phyloP scores from a whole-genome alignment of 116 monocot species.

The Cymodocea nodosa region DNA sequence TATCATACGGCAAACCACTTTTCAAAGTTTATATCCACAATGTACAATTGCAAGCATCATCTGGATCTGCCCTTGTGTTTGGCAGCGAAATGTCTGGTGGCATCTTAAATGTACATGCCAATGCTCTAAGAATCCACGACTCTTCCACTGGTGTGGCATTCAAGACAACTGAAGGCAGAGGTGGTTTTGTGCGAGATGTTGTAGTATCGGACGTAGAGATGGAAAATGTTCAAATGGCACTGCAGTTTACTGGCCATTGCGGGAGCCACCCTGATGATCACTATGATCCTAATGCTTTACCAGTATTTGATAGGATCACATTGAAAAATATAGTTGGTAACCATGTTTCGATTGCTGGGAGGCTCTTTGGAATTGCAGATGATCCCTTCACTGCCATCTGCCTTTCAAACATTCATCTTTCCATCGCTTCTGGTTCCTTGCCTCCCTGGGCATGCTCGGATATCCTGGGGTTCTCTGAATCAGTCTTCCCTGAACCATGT shows the following conservation, averaged over 20 bases:
- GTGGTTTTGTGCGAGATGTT: constrained; percentile 53
- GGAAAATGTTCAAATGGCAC: constrained; percentile 39
- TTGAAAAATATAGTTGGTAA: constrained; percentile 51
- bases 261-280: constrained; percentile 48
- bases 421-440: constrained; percentile 12
- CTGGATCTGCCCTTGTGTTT: constrained; percentile 63
- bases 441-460: constrained; percentile 46
- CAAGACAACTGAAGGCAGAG: constrained; percentile 63
- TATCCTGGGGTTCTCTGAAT: constrained; percentile 34
- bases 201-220: constrained; percentile 45
- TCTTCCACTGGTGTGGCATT: constrained; percentile 48
- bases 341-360: constrained; percentile 41
- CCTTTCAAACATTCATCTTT: constrained; percentile 37
- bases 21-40: constrained; percentile 42
- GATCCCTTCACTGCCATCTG: constrained; percentile 46
- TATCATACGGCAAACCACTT: constrained; percentile 47
- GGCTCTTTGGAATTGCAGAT: constrained; percentile 25
- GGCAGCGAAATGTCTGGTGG: constrained; percentile 97
- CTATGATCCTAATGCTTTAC: constrained; percentile 49
- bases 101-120: constrained; percentile 36
- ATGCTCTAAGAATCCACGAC: constrained; percentile 30
- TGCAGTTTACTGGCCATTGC: constrained; percentile 47
- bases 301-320: constrained; percentile 44
- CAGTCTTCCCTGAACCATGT: constrained; percentile 38
- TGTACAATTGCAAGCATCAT: constrained; percentile 27